Conservation (phyloP, 1,284 basidiomycete species). For the Rugosomyces carneus region DNA sequence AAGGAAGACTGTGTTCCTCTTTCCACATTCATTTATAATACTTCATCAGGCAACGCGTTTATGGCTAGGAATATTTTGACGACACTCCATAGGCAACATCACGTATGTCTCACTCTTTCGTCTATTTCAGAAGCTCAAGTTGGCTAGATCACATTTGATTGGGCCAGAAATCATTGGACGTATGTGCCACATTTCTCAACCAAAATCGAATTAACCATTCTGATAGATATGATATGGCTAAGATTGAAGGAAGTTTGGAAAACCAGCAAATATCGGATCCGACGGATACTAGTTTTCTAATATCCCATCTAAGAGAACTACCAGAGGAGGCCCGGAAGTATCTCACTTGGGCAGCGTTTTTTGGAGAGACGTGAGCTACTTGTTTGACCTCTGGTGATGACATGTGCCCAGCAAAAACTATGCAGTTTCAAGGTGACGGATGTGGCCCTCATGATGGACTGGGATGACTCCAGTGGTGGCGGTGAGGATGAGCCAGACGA, state of each 20-base stretch:
- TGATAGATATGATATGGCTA: constrained; percentile 45
- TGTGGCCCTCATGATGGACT: constrained; percentile 64
- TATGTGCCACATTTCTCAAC: constrained; percentile 26
- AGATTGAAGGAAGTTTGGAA: constrained; percentile 47
- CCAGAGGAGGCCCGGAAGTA: constrained; percentile 59
- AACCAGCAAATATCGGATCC: constrained; percentile 50
- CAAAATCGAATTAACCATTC: background rate
- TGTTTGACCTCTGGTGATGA: background rate
- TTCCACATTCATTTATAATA: constrained; percentile 47
- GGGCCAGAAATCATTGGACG: constrained; percentile 59
- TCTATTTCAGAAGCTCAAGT: constrained; percentile 3
- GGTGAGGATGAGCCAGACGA: constrained; percentile 52
- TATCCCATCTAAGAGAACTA: constrained; percentile 52
- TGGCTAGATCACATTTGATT: constrained; percentile 50
- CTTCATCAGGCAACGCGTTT: constrained; percentile 64
- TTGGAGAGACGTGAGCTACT: constrained; percentile 54
- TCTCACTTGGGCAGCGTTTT: constrained; percentile 63
- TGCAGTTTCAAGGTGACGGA: constrained; percentile 63
- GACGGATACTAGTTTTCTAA: constrained; percentile 55
- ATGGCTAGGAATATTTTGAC: constrained; percentile 54
- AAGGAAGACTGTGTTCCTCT: constrained; percentile 51
- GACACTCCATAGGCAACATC: constrained; percentile 52
- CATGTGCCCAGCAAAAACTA: constrained; percentile 2
- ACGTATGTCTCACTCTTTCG: constrained; percentile 29
- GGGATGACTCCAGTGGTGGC: constrained; percentile 52